Base-by-base conservation (phyloP, 1,284 basidiomycete genomes). In the Wallemia ichthyophaga region DNA sequence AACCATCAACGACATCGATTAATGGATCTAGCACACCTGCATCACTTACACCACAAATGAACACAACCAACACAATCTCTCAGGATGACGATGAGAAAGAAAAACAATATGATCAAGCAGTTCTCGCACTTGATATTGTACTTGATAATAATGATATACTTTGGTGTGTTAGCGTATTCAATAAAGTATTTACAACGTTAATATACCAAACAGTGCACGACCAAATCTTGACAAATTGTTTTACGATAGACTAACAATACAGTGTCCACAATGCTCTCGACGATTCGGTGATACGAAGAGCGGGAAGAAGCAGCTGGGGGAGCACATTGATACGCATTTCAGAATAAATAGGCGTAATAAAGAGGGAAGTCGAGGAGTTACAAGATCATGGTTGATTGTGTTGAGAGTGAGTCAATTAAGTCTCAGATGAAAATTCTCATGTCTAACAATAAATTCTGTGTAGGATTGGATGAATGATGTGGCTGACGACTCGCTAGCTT, bases 271-370 rank as follows among this genome's bases (percentile, higher is more conserved):
- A 67, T 98, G 92, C 72, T 86, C 84, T 11, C 73, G 85, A 62
- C 81, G 94, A 59, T 95, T 92, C 69, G 73, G 81, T 55, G 80
- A 84, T 63, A 78, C 77, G 37, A 67, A 71, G 25, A 67, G 73
- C 58, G 86, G 85, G 62, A 86, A 83, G 71, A 81, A 80, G 67
- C 75, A 75, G 25, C 77, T 91, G 73, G 80, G 94, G 65, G 78
- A 82, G 59, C 94, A 99, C 68, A 76, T 98, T 64, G 94, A 99
- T 69, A 85, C 88, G 83, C 94, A 99, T 71, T 96, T 95, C 72
- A 78, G 82, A 64, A 84, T 94, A 66, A 98, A 96, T 67, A 78
- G 84, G 63, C 83, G 88, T 67, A 82, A 85, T 31, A 82, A 78
- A 64, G 85, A 91, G 68, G 82, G 81, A 54, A 73, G 78, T 9